Percentiles rank a stretch among this genome's conserved stretches.
Conservation (phyloP, 768 basidiomycete genomes). For the Clavaria fumosa region DNA sequence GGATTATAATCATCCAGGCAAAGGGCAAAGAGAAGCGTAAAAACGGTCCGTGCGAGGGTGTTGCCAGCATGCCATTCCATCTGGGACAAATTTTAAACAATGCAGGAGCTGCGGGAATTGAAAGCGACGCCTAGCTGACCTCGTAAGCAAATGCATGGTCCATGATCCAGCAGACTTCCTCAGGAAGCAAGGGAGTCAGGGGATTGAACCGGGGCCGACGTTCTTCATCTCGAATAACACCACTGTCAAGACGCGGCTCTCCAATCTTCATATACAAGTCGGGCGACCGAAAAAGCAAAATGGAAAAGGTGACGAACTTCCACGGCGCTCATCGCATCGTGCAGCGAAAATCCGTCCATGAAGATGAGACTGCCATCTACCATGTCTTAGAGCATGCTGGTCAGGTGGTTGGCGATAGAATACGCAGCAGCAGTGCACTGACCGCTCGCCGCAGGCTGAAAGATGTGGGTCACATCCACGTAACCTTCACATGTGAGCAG, state of each 20-base stretch:
- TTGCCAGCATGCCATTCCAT: conserved; percentile 82
- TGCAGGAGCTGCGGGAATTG: conserved; percentile 2
- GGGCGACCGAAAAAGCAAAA: not conserved
- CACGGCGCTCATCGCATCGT: conserved; percentile 90
- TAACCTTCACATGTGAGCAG: too few species aligned
- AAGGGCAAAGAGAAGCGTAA: conserved; percentile 63
- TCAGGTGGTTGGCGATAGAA: not conserved
- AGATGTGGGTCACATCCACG: too few species aligned
- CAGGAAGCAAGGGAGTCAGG: conserved; percentile 42
- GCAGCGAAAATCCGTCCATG: conserved; percentile 53
- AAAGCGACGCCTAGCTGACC: conserved; percentile 28
- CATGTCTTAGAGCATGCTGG: conserved; percentile 31
- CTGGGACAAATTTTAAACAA: conserved; percentile 24
- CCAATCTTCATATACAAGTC: conserved; percentile 44
- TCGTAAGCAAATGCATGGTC: conserved; percentile 68
- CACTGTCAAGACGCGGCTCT: conserved; percentile 81
- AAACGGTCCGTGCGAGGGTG: conserved; percentile 75
- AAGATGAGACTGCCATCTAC: conserved; percentile 45
- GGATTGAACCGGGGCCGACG: conserved; percentile 44
- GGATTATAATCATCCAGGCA: conserved; percentile 44
- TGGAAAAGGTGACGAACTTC: conserved; percentile 36
- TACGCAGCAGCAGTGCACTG: not conserved
- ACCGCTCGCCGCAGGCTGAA: too few species aligned
- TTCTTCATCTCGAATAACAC: conserved; percentile 35
- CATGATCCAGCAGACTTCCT: conserved; percentile 81